These are phyloP conservation scores for apple (Malus domestica) DNA, from an alignment of 306 rosid species.

Conservation along the genomic window DNA sequence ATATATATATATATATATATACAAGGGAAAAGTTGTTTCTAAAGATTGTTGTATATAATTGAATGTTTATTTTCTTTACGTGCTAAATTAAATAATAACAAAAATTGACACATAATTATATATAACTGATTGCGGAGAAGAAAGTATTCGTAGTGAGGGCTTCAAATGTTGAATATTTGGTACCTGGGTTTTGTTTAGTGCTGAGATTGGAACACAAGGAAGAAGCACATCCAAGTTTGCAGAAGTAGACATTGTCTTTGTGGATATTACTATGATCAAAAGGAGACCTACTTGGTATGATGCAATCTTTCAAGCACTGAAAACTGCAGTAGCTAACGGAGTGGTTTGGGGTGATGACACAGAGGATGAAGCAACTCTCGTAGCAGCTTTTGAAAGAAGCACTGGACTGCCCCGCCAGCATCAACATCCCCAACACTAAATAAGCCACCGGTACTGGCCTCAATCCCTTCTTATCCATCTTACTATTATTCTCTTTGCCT, in stretches of 20 bases:
- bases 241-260: constrained; percentile 14
- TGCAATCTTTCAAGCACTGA: constrained; percentile 35
- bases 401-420: constrained; percentile 3
- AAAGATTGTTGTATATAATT: neutral
- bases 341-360: constrained; percentile 24
- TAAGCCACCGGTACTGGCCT: neutral
- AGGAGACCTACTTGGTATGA: neutral
- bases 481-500: neutral
- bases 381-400: constrained; percentile 31
- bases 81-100: neutral
- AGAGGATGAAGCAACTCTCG: constrained; percentile 30
- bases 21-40: neutral
- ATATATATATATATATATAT: neutral
- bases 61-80: neutral
- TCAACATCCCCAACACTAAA: neutral
- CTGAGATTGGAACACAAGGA: constrained; percentile 32
- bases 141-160: neutral
- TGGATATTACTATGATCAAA: neutral
- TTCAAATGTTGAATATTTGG: neutral
- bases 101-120: neutral
- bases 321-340: constrained; percentile 25
- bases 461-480: neutral
- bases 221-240: constrained; percentile 38
- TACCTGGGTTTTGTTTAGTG: constrained; percentile 31
- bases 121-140: neutral